Base-by-base conservation (phyloP, 2,329 filamentous ascomycete genomes). In the Pleomassaria siparia region DNA sequence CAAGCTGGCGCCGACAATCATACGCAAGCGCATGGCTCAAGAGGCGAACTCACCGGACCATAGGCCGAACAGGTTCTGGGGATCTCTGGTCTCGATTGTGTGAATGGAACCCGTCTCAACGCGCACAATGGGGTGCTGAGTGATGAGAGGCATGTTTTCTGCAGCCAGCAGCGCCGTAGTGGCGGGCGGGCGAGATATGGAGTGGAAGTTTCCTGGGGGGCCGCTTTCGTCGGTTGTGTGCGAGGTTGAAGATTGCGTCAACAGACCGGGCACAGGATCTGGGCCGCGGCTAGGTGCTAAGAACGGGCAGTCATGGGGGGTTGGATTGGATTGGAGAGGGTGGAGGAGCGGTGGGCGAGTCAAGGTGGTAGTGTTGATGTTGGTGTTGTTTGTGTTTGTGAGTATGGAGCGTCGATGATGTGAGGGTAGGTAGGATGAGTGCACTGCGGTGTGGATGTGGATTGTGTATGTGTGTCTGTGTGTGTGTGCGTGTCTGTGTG, bases 41-140 rank as follows among this genome's bases (percentile, higher is more conserved):
- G 30, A 21, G 21, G 8, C 22, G 18, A n/a, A 47, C 45, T 43
- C 75, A 95, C 91, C 89, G 71, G 90, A 92, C 91, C 91, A 96
- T 83, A 97, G 95, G 77, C 89, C 91, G 75, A 94, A 95, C 43
- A 97, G 83, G 68, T 91, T 95, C 74, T 95, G 89, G 22, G 89
- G 86, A 71, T 95, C 95, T 59, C 87, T 82, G 1, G 92, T 96
- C 74, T 97, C 91, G 65, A 97, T 90, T 71, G 95, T 90, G 78
- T 94, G 89, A 71, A 99, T 91, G 60, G 92, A 87, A 69, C 87
- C 89, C 56, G 89, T 86, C 76, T 96, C 91, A 71, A 97, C 88
- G 54, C 90, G 91, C 67, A 97, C 80, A 70, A 97, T 88, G 65
- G 92, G 88, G 51, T 87, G 86, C 72, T 88, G 85, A 73, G 95